A percentile compares a stretch with the other conserved stretches of the same genome.
Conservation (phyloP, 257 asterid genomes). For the Solanum sitiens region DNA sequence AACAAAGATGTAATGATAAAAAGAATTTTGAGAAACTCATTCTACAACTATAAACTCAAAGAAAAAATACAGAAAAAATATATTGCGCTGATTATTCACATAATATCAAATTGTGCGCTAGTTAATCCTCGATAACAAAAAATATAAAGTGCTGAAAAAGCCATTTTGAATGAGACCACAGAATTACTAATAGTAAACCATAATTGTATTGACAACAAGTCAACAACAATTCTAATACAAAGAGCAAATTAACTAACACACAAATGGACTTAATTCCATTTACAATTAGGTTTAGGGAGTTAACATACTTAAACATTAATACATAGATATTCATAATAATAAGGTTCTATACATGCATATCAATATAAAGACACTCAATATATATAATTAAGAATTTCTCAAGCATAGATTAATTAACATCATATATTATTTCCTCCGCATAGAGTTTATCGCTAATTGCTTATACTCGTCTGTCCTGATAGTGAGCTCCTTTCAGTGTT, state of each 20-base stretch:
- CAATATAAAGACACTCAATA: neutral
- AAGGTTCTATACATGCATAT: neutral
- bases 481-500: neutral
- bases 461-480: neutral
- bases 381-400: neutral
- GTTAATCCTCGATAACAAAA: too few species aligned
- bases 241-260: neutral
- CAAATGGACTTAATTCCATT: neutral
- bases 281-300: neutral
- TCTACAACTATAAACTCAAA: too few species aligned
- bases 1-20: too few species aligned
- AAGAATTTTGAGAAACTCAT: too few species aligned
- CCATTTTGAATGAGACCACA: neutral
- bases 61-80: too few species aligned
- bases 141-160: neutral
- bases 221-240: neutral
- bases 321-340: neutral
- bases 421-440: neutral
- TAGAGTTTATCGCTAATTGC: neutral
- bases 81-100: too few species aligned
- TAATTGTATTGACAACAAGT: neutral
- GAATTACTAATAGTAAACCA: neutral
- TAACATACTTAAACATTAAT: neutral
- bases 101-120: too few species aligned
- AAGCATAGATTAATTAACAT: neutral